phyloP scores from a whole-genome alignment of 129 eudicot species.

The Flaveria trinervia region DNA sequence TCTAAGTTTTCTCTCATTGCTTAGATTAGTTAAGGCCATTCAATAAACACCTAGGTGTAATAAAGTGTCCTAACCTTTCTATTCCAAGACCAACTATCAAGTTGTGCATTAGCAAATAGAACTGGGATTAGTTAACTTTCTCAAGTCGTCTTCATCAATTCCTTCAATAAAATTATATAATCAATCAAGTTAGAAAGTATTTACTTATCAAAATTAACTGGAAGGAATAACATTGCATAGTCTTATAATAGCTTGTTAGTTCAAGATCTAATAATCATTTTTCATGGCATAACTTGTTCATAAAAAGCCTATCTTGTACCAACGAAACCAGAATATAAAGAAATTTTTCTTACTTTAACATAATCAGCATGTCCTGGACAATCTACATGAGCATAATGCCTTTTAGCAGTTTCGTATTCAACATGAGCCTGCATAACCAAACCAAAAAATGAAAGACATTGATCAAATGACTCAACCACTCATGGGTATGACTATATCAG shows the following conservation, averaged over 20 bases:
- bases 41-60: background rate
- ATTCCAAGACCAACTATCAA: background rate
- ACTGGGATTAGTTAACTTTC: background rate
- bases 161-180: constrained; percentile 1
- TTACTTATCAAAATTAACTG: too few relatives aligned
- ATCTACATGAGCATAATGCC: constrained; percentile 43
- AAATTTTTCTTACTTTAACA: constrained; percentile 54
- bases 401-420: constrained; percentile 87
- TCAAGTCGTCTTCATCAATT: background rate
- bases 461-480: background rate
- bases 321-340: background rate
- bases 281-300: background rate
- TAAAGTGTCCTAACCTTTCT: background rate
- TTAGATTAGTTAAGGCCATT: background rate
- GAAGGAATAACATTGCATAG: background rate
- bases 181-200: background rate
- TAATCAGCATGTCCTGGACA: constrained; percentile 98
- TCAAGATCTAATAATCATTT: too few relatives aligned
- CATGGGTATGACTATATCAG: background rate
- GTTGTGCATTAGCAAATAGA: background rate
- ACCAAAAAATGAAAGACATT: background rate
- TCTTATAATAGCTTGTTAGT: too few relatives aligned
- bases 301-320: background rate
- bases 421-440: constrained; percentile 80
- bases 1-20: background rate